Evolutionary conservation across 805 yeast species (phyloP).

Genomic region (Candida vartiovaarae): DNA sequence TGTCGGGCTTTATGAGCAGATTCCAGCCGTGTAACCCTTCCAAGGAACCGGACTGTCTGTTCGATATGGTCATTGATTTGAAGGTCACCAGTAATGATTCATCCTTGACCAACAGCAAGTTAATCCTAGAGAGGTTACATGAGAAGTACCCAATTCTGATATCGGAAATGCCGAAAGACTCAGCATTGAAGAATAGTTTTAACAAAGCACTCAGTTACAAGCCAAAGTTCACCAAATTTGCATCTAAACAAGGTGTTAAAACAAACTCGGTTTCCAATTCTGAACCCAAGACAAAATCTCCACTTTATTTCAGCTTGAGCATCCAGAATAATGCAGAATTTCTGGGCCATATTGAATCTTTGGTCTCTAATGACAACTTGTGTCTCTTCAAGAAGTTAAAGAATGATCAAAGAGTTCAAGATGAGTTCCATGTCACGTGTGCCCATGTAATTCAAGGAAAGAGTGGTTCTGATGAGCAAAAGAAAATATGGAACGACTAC

Average conservation of each 20-base stretch:
- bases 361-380: background rate
- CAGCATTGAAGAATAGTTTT: constrained; percentile 40
- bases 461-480: constrained; percentile 21
- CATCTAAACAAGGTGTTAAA: constrained; percentile 11
- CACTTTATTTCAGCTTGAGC: constrained; percentile 41
- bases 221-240: constrained; percentile 41
- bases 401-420: constrained; percentile 35
- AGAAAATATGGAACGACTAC: constrained; percentile 24
- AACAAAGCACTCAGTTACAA: constrained; percentile 43
- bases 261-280: background rate
- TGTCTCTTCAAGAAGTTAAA: constrained; percentile 19
- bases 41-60: constrained; percentile 52
- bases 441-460: constrained; percentile 38
- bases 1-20: constrained; percentile 66
- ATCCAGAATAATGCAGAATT: constrained; percentile 21
- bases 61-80: constrained; percentile 61
- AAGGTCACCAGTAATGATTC: constrained; percentile 35
- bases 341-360: background rate
- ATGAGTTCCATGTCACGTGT: constrained; percentile 61
- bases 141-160: constrained; percentile 38
- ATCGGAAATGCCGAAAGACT: constrained; percentile 34
- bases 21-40: constrained; percentile 51
- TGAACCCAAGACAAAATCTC: constrained; percentile 16
- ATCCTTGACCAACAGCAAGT: constrained; percentile 41
- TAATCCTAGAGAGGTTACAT: constrained; percentile 33